Evolutionary conservation across 2,329 filamentous ascomycete species (phyloP), one percentile per base, ranked within the genome.

Genomic region (Alternaria tenuissima): DNA sequence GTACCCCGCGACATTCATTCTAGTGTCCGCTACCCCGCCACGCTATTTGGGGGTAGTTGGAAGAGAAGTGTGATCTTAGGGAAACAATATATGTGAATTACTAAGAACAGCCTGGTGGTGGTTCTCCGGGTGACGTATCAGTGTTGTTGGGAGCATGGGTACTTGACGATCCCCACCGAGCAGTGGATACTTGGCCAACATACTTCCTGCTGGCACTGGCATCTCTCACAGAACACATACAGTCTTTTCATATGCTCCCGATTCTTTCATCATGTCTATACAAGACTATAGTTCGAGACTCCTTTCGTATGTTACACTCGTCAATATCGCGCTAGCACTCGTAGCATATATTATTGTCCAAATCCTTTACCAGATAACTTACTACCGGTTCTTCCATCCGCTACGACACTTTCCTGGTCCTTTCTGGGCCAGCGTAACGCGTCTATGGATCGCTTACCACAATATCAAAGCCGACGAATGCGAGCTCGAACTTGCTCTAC

Each of bases 381-480:
- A 81, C 65, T 80, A 81, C 60, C 70, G 71, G 36, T 84, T 83
- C 73, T 84, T 86, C 52, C 84, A 86, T 60, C 84, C 85, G 11
- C 74, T 87, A 5, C 72, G 80, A 18, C 77, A 79, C 32, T 87
- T 86, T 62, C 85, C 85, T 0, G 85, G 85, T 3, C 83, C 83
- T 1, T 87, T 86, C 66, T 86, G 83, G 82, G 84, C 78, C 26
- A 81, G 79, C 52, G 82, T 86, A 16, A 86, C 84, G 1, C 52
- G 74, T 20, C 74, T 87, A 9, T 87, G 83, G 82, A 81, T 86
- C 53, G 80, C 83, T 48, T 85, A 81, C 64, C 83, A 86, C 71
- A 84, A 83, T 59, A 53, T 84, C 26, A 79, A 78, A 42, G 81
- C 78, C 51, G 81, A 82, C 22, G 83, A 86, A 68, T 77, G 79